Evolutionary conservation across 768 basidiomycete species (phyloP).

Genomic region (Harrya chromipes): DNA sequence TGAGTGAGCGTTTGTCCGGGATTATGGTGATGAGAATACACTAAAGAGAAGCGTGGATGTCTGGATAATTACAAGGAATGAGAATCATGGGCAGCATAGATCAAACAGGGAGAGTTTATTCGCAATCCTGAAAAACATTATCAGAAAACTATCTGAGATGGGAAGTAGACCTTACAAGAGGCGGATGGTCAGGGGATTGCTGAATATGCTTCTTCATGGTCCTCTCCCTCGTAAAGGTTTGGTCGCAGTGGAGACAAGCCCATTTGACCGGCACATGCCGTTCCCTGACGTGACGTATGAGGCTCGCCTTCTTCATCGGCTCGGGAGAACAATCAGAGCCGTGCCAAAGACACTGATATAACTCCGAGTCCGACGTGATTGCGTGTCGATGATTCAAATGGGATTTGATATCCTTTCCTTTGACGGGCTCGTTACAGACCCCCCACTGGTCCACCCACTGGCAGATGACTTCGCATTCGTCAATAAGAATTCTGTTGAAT

Average conservation of each 20-base stretch:
- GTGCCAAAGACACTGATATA: slow-evolving; percentile 10
- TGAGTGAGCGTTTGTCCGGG: not conserved
- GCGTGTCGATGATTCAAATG: slow-evolving; percentile 8
- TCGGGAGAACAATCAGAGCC: not conserved
- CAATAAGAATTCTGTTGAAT: slow-evolving; percentile 3
- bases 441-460: not conserved
- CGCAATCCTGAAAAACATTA: not conserved
- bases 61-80: not conserved
- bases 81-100: not conserved
- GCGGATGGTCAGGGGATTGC: not conserved
- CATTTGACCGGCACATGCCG: slow-evolving; percentile 12
- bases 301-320: slow-evolving; percentile 7
- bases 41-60: not conserved
- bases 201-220: not conserved
- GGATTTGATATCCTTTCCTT: not conserved
- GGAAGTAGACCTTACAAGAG: not conserved
- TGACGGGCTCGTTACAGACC: not conserved
- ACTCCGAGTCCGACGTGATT: not conserved
- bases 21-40: not conserved
- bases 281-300: slow-evolving; percentile 11
- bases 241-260: slow-evolving; percentile 2
- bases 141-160: not conserved
- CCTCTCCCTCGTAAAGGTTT: slow-evolving; percentile 1
- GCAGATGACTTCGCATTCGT: not conserved
- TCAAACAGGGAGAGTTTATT: no score